phyloP scores from a whole-genome alignment of 1,284 basidiomycete species.

The Pascua sp. region DNA sequence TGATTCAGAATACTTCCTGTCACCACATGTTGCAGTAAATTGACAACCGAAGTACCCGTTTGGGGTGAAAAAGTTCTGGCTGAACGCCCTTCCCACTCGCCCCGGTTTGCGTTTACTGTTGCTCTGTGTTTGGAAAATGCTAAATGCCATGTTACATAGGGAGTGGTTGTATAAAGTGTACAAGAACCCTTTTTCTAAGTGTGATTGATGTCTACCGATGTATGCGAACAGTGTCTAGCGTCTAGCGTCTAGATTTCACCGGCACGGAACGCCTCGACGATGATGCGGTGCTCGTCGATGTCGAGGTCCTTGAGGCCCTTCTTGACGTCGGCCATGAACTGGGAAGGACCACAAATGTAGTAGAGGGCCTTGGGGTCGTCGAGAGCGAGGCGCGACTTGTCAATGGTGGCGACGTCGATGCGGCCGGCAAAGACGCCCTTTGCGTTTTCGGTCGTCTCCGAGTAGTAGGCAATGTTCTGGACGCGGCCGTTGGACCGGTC shows the following conservation, averaged over 20 bases:
- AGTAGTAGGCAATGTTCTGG: constrained; percentile 21
- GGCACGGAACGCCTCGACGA: constrained; percentile 29
- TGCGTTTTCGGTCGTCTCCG: neutral
- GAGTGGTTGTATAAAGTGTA: too few relatives aligned
- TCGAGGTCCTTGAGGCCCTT: constrained; percentile 18
- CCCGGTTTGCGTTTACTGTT: too few relatives aligned
- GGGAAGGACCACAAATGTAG: constrained; percentile 29
- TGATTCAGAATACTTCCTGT: too few relatives aligned
- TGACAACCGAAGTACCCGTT: too few relatives aligned
- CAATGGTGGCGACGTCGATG: constrained; percentile 15
- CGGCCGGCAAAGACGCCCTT: constrained; percentile 11
- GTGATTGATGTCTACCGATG: neutral
- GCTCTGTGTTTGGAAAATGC: too few relatives aligned
- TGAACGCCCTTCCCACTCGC: too few relatives aligned
- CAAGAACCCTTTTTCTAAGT: too few relatives aligned
- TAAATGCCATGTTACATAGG: too few relatives aligned
- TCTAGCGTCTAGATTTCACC: constrained; percentile 13
- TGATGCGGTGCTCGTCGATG: constrained; percentile 23
- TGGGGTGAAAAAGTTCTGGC: too few relatives aligned
- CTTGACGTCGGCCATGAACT: constrained; percentile 26
- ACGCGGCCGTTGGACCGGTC: constrained; percentile 21
- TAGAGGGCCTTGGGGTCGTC: constrained; percentile 23
- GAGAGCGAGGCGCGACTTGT: constrained; percentile 18
- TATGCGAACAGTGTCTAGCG: too few relatives aligned
- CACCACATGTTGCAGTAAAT: too few relatives aligned